A percentile compares a stretch with the other conserved stretches of the same genome.
These are phyloP conservation scores for Fusarium goolgardi DNA, from an alignment of 2,329 filamentous ascomycete genomes.

Conservation along the genomic window DNA sequence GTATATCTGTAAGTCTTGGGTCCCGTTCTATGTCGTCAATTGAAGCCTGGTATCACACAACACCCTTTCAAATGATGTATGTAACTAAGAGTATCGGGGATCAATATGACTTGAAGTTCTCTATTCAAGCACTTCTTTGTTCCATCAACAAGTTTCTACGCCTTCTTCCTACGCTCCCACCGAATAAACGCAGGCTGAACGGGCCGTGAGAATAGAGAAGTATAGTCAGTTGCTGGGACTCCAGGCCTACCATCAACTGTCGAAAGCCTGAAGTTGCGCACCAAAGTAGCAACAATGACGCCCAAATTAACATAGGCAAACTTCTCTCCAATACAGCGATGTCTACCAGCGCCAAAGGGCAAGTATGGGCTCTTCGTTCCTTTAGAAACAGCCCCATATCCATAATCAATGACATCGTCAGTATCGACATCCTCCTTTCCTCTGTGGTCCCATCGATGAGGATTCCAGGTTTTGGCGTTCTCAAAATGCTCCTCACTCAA, in stretches of 20 bases:
- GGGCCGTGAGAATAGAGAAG: slow-evolving; percentile 58
- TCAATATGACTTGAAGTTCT: not conserved
- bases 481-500: slow-evolving; percentile 70
- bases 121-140: not conserved
- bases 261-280: slow-evolving; percentile 69
- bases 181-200: slow-evolving; percentile 49
- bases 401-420: slow-evolving; percentile 47
- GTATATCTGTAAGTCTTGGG: not conserved
- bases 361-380: slow-evolving; percentile 60
- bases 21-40: too few relatives aligned
- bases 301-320: slow-evolving; percentile 78
- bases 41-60: too few relatives aligned
- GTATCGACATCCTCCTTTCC: slow-evolving; percentile 18
- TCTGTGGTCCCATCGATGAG: slow-evolving; percentile 47
- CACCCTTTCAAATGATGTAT: too few relatives aligned
- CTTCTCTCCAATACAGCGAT: slow-evolving; percentile 81
- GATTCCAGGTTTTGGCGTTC: slow-evolving; percentile 47
- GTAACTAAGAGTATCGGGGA: too few relatives aligned
- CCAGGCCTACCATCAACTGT: slow-evolving; percentile 66
- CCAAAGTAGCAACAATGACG: slow-evolving; percentile 71
- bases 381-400: slow-evolving; percentile 49
- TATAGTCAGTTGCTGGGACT: slow-evolving; percentile 74
- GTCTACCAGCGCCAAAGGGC: slow-evolving; percentile 78
- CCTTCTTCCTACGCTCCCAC: slow-evolving; percentile 49
- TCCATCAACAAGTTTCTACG: not conserved